These are phyloP conservation scores for Flaveria floridana DNA, from an alignment of 140 eudicot species.

Conservation along the genomic window DNA sequence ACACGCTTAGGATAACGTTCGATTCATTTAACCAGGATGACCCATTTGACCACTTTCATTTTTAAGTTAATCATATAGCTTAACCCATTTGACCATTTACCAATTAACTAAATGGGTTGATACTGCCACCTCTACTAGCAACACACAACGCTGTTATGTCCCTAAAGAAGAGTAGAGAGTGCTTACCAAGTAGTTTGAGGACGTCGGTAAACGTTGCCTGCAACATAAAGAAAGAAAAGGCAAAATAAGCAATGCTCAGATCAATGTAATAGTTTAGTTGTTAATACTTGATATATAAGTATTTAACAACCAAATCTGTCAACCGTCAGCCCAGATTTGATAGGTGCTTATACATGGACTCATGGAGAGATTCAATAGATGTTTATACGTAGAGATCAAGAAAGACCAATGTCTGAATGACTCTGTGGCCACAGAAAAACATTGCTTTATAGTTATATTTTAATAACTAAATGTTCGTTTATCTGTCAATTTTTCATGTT, in stretches of 20 bases:
- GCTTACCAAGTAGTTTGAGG: constrained; percentile 75
- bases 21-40: neutral
- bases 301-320: constrained; percentile 13
- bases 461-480: constrained; percentile 4
- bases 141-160: neutral
- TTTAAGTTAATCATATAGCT: neutral
- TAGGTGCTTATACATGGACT: neutral
- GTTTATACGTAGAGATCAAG: constrained; percentile 14
- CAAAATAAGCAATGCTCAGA: constrained; percentile 6
- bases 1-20: neutral
- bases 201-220: constrained; percentile 95
- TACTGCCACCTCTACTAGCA: neutral
- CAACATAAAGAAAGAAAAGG: constrained; percentile 30
- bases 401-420: neutral
- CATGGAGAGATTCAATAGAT: constrained; percentile 6
- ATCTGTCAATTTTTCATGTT: neutral
- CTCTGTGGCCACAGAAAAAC: constrained; percentile 5
- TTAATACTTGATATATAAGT: neutral
- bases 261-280: constrained; percentile 8
- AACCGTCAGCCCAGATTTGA: neutral
- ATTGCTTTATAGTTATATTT: neutral
- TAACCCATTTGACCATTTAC: neutral
- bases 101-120: neutral
- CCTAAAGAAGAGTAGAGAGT: neutral
- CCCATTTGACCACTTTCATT: neutral